Percentiles rank a stretch among this genome's conserved stretches.
Conservation (phyloP, 768 basidiomycete genomes). For the Macrolepiota albuminosa region DNA sequence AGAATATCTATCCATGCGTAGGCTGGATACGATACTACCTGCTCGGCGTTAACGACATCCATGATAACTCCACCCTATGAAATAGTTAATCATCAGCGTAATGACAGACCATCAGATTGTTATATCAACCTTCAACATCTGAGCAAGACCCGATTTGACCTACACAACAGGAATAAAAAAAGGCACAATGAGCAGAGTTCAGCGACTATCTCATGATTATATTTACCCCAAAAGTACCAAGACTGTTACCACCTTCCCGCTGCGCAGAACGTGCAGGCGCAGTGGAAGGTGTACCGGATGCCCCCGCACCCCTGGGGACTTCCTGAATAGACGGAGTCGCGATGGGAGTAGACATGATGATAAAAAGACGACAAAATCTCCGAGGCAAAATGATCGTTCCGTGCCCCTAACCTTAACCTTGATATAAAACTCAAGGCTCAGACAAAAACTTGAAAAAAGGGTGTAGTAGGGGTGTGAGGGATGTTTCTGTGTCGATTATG, state of each 20-base stretch:
- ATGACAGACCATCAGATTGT: background rate
- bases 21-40: slow-evolving; percentile 23
- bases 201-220: background rate
- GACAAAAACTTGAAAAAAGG: background rate
- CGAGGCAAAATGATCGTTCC: slow-evolving; percentile 14
- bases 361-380: slow-evolving; percentile 7
- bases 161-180: slow-evolving; percentile 20
- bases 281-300: slow-evolving; percentile 33
- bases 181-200: background rate
- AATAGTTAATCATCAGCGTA: slow-evolving; percentile 8
- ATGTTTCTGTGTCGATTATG: background rate
- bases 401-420: slow-evolving; percentile 27
- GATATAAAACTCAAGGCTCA: slow-evolving; percentile 5
- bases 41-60: slow-evolving; percentile 86
- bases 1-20: slow-evolving; percentile 1
- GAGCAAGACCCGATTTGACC: slow-evolving; percentile 93
- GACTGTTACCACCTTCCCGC: slow-evolving; percentile 50
- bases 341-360: slow-evolving; percentile 24
- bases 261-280: slow-evolving; percentile 52
- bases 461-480: background rate
- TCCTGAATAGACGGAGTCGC: slow-evolving; percentile 28
- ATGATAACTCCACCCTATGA: slow-evolving; percentile 83
- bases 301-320: slow-evolving; percentile 36
- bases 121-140: slow-evolving; percentile 84
- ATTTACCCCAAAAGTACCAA: slow-evolving; percentile 68